Evolutionary conservation across 768 basidiomycete genomes (phyloP).

Genomic region (Mrakia frigida): DNA sequence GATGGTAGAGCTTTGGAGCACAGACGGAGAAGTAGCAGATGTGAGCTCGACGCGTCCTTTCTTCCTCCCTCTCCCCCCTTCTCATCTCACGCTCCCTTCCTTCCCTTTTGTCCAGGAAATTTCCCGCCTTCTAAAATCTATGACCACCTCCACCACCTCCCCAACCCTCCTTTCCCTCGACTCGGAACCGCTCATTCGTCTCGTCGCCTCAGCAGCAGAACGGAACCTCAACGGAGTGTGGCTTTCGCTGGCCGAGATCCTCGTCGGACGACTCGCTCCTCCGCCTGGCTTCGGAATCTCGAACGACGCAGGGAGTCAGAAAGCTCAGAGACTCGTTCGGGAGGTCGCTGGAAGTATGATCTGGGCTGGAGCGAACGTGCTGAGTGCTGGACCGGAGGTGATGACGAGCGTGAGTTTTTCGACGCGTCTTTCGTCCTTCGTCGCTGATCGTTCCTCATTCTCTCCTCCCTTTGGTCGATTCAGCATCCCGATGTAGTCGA

Average conservation of each 20-base stretch:
- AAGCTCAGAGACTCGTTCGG: conserved; percentile 3
- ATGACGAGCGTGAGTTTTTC: not conserved
- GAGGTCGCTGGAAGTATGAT: conserved; percentile 12
- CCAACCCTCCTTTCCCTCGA: conserved; percentile 71
- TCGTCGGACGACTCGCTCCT: conserved; percentile 76
- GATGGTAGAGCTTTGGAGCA: conserved; percentile 69
- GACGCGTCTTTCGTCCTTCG: not conserved
- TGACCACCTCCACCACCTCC: conserved; percentile 73
- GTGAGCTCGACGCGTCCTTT: not conserved
- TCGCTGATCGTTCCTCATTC: not conserved
- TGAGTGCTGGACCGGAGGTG: conserved; percentile 11
- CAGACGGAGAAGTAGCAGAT: conserved; percentile 58
- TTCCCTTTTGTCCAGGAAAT: conserved; percentile 52
- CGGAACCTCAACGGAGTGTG: conserved; percentile 53
- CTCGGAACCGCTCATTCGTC: conserved; percentile 59
- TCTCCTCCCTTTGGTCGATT: not conserved
- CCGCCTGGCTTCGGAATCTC: conserved; percentile 46
- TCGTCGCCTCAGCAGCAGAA: conserved; percentile 41
- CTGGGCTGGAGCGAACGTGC: not conserved
- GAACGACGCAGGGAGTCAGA: not conserved
- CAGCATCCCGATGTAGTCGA: conserved; percentile 26
- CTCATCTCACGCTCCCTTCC: not conserved
- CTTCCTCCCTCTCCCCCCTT: not conserved
- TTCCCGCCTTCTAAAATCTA: conserved; percentile 77
- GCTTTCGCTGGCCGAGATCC: conserved; percentile 74